Evolutionary conservation across 805 yeast genomes (phyloP), one percentile per base, ranked within the genome.

Genomic region (Saturnispora saitoi): DNA sequence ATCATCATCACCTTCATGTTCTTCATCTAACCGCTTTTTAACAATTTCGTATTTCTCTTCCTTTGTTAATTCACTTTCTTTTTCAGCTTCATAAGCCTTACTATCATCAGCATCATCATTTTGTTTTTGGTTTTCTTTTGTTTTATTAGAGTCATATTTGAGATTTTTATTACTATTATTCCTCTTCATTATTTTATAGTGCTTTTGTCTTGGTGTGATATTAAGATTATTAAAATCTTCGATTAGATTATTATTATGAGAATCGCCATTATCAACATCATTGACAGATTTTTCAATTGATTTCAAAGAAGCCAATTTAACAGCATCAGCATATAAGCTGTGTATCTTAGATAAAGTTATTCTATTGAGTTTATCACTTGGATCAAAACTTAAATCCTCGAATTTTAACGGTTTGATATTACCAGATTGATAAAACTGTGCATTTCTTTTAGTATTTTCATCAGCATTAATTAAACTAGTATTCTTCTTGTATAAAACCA

Each of bases 21-120:
- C 67, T 36, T 51, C 50, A 29, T 55, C 59, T 32, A 60, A 48
- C 67, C 47, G 70, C 67, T 49, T 70, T 56, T 48, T 72, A 66
- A 50, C 75, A 44, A 61, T 60, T 51, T 65, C 68, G 54, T 76
- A 76, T 32, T 65, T 56, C 37, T 67, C 70, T 54, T 73, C 78
- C 50, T 70, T 70, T 3, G 70, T 61, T 8, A 70, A 54, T 47
- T 17, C 20, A 34, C 11, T 15, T 9, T 67, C 72, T 8, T 68
- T 54, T 5, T 53, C 51, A 17, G 45, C 26, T 4, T 15, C 39
- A 3, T 48, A 43, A 3, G 30, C 44, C 4, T 37, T n/a, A 32
- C 30, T 37, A 12, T 17, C 15, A 7, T 30, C 24, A n/a, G n/a
- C n/a, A 22, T 32, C 22, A 39, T 43, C 26, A 17, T 15, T 34